Evolutionary conservation across 352 stramenopile genomes (phyloP).

Genomic region (Globisporangium irregulare): DNA sequence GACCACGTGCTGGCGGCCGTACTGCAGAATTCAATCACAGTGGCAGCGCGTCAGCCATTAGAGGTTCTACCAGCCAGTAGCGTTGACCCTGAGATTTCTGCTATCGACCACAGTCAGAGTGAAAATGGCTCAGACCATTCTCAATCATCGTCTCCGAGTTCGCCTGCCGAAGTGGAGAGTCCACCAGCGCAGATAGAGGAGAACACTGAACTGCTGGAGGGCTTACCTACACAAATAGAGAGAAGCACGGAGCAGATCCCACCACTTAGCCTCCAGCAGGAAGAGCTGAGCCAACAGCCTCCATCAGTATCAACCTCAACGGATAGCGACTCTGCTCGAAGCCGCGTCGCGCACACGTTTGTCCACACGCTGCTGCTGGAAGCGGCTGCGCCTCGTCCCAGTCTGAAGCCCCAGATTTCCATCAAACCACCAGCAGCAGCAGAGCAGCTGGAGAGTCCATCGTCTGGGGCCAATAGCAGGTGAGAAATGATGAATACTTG

Average conservation of each 20-base stretch:
- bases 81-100: constrained; percentile 9
- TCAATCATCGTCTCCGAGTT: not conserved
- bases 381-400: not conserved
- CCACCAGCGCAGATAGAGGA: not conserved
- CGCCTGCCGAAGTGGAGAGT: not conserved
- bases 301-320: not conserved
- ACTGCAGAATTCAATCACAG: constrained; percentile 10
- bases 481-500: not conserved
- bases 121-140: not conserved
- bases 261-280: not conserved
- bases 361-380: constrained; percentile 1
- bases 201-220: not conserved
- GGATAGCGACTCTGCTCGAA: not conserved
- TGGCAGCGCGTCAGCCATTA: not conserved
- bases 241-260: not conserved
- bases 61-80: not conserved
- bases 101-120: not conserved
- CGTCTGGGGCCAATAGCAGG: not conserved
- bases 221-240: not conserved
- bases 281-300: not conserved
- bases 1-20: constrained; percentile 14
- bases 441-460: not conserved
- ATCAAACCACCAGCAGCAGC: not conserved
- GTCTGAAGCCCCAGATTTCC: not conserved
- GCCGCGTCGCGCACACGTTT: not conserved